phyloP scores from a whole-genome alignment of 768 basidiomycete genomes.

The Pulveroboletus sp. region DNA sequence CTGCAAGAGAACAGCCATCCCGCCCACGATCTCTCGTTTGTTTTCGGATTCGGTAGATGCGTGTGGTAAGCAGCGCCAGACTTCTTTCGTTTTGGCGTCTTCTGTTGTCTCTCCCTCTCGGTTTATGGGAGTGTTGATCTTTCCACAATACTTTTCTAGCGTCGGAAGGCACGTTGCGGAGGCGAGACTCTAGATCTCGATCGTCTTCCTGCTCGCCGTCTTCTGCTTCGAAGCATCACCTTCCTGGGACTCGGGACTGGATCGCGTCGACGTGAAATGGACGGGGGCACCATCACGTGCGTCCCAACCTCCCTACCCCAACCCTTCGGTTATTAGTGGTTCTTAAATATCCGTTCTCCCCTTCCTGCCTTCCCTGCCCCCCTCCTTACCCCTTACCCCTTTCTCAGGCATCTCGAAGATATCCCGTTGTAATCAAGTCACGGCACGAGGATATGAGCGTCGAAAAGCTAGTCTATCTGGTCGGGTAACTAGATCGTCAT shows the following conservation, averaged over 20 bases:
- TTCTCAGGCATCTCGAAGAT: slow-evolving; percentile 9
- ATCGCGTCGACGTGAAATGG: slow-evolving; percentile 19
- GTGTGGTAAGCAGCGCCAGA: slow-evolving; percentile 5
- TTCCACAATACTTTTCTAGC: slow-evolving; percentile 17
- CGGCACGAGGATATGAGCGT: slow-evolving; percentile 4
- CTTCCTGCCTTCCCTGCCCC: background rate
- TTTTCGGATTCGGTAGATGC: slow-evolving; percentile 42
- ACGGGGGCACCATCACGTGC: slow-evolving; percentile 19
- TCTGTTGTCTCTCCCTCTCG: too few relatives aligned
- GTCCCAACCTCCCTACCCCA: background rate
- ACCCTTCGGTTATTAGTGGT: background rate
- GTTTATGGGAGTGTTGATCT: background rate
- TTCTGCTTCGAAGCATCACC: slow-evolving; percentile 13
- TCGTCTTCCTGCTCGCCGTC: slow-evolving; percentile 19
- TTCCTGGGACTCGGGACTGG: slow-evolving; percentile 17
- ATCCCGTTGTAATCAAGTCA: slow-evolving; percentile 8
- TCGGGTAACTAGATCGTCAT: slow-evolving; percentile 5
- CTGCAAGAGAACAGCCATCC: slow-evolving; percentile 8
- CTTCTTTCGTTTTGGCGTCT: too few relatives aligned
- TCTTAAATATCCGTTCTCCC: background rate
- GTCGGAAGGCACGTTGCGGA: slow-evolving; percentile 41
- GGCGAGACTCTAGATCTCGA: slow-evolving; percentile 31
- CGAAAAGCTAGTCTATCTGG: slow-evolving; percentile 13
- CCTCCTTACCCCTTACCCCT: background rate
- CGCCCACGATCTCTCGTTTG: slow-evolving; percentile 17